phyloP scores from a whole-genome alignment of 1,139 yeast species.

The Sugiyamaella neomexicana region DNA sequence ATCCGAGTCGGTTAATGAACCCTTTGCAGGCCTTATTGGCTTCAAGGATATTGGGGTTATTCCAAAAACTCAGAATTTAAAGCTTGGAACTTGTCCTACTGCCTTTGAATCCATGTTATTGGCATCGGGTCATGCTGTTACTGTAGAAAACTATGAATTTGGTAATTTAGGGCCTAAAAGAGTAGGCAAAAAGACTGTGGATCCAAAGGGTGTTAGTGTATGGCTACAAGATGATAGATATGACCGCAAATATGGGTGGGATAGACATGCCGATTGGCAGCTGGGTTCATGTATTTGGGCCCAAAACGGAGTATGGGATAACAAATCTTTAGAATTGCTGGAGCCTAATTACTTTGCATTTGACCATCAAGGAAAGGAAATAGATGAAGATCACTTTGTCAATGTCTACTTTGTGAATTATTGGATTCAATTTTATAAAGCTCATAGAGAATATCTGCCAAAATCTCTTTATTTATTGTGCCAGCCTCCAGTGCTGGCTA shows the following conservation, averaged over 20 bases:
- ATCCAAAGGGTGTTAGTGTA: slow-evolving; percentile 65
- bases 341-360: slow-evolving; percentile 49
- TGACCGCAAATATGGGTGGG: slow-evolving; percentile 67
- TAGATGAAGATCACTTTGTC: slow-evolving; percentile 61
- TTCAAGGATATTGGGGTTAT: slow-evolving; percentile 35
- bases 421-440: slow-evolving; percentile 51
- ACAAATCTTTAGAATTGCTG: slow-evolving; percentile 42
- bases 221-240: slow-evolving; percentile 53
- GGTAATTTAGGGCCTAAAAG: slow-evolving; percentile 73
- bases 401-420: slow-evolving; percentile 62
- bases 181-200: slow-evolving; percentile 54
- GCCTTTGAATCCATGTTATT: slow-evolving; percentile 44
- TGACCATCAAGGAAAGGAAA: slow-evolving; percentile 45
- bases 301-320: slow-evolving; percentile 73
- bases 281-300: slow-evolving; percentile 76
- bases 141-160: slow-evolving; percentile 65
- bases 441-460: slow-evolving; percentile 50
- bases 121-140: slow-evolving; percentile 71
- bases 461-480: slow-evolving; percentile 58
- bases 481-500: slow-evolving; percentile 81
- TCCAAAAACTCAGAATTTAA: slow-evolving; percentile 37
- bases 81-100: slow-evolving; percentile 39
- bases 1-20: slow-evolving; percentile 81
- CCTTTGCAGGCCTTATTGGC: slow-evolving; percentile 43
- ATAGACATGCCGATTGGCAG: slow-evolving; percentile 59